These are phyloP conservation scores for Scheffersomyces ergatensis DNA, from an alignment of 805 yeast genomes.

Conservation along the genomic window DNA sequence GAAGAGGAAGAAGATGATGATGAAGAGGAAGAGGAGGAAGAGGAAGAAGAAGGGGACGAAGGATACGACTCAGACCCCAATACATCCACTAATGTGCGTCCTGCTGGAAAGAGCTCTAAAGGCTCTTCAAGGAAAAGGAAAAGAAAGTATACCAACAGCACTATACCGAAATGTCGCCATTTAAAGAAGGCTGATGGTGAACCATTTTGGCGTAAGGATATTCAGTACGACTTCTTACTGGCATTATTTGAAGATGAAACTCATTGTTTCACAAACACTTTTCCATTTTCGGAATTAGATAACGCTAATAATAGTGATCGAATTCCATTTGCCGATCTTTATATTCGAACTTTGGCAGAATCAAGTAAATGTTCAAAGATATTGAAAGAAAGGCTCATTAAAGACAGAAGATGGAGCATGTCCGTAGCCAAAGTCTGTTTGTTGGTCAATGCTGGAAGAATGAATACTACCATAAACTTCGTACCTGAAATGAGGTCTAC, in stretches of 20 bases:
- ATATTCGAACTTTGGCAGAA: slow-evolving; percentile 76
- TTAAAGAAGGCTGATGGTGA: slow-evolving; percentile 89
- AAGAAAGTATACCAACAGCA: slow-evolving; percentile 2
- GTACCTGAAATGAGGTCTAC: slow-evolving; percentile 95
- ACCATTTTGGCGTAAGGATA: slow-evolving; percentile 84
- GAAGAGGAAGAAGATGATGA: slow-evolving; percentile 11
- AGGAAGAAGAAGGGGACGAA: slow-evolving; percentile 9
- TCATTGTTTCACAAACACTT: slow-evolving; percentile 67
- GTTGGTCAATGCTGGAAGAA: slow-evolving; percentile 85
- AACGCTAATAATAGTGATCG: slow-evolving; percentile 39
- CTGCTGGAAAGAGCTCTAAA: too few relatives aligned
- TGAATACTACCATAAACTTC: slow-evolving; percentile 93
- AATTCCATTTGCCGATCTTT: slow-evolving; percentile 79
- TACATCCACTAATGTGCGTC: background rate
- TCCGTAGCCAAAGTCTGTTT: slow-evolving; percentile 80
- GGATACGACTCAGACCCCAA: slow-evolving; percentile 6
- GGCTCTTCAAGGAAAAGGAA: background rate
- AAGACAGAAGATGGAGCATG: slow-evolving; percentile 59
- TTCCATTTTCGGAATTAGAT: slow-evolving; percentile 38
- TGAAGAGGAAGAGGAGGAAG: slow-evolving; percentile 11
- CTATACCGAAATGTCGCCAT: slow-evolving; percentile 40
- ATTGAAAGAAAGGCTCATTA: slow-evolving; percentile 69
- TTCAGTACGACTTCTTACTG: slow-evolving; percentile 76
- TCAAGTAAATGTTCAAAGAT: slow-evolving; percentile 82
- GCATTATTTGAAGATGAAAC: slow-evolving; percentile 61